Evolutionary conservation across 1,284 basidiomycete genomes (phyloP), one percentile per base, ranked within the genome.

Genomic region (Lignosus rhinocerotis): DNA sequence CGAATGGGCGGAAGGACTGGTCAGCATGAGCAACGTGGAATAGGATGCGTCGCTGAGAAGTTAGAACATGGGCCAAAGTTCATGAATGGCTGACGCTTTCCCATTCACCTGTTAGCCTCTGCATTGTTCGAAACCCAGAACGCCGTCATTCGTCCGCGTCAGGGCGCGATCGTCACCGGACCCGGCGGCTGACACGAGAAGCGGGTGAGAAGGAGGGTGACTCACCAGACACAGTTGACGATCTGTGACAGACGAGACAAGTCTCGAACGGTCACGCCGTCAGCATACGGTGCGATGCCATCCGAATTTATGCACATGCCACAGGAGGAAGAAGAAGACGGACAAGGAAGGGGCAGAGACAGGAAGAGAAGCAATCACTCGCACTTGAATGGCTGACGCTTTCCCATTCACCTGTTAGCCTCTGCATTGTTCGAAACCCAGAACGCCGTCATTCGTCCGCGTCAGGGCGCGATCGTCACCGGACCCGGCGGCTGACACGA

Each of bases 361-460:
- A 45, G 42, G 30, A 47, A 21, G 31, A n/a, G 8, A 31, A 48
- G 11, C 41, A 53, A 56, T 51, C 45, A 48, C 56, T 12, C 39
- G n/a, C 2, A n/a, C 25, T 2, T 4, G 25, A 4, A 25, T 25
- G 25, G 25, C 25, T 25, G 25, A 25, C 25, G 25, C 25, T 10
- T 16, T 38, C 16, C 36, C 36, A 38, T 38, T 52, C 52, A 52
- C 32, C 39, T 36, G 19, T n/a, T 19, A 17, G 11, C n/a, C 39
- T 42, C 39, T 42, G 4, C 2, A 25, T n/a, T n/a, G 25, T 2
- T 25, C 25, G 25, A 42, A 42, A 16, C 39, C 10, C 10, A 42
- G n/a, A 16, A 12, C n/a, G n/a, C 39, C 39, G 39, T n/a, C 16
- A 16, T 2, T 38, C 36, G 36, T n/a, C n/a, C n/a, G n/a, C n/a